Conservation (phyloP, 805 yeast species). For the Candida andamanensis region DNA sequence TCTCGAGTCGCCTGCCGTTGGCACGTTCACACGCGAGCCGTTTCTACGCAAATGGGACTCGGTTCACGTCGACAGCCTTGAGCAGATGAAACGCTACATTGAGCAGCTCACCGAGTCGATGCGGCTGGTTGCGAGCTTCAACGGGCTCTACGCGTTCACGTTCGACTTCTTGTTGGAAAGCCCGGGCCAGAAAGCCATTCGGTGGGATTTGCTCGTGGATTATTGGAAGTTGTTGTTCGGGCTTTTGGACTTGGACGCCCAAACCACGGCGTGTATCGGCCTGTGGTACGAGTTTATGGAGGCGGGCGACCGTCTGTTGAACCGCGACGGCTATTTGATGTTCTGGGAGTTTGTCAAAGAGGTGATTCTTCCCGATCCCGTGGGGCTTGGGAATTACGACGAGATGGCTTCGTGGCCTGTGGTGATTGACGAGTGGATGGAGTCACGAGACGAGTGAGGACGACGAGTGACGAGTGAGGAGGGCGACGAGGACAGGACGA, state of each 20-base stretch:
- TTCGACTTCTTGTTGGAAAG: constrained; percentile 61
- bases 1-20: constrained; percentile 61
- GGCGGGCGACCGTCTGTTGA: constrained; percentile 44
- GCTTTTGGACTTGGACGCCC: constrained; percentile 12
- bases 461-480: no score
- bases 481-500: no score
- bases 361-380: constrained; percentile 44
- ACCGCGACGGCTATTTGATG: constrained; percentile 86
- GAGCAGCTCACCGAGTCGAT: constrained; percentile 11
- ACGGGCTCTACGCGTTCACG: constrained; percentile 62
- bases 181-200: constrained; percentile 49
- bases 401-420: constrained; percentile 92
- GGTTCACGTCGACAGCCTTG: constrained; percentile 24
- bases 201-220: constrained; percentile 57
- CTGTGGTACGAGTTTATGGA: constrained; percentile 59
- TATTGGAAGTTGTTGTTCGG: constrained; percentile 72
- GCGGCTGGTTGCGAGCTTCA: constrained; percentile 33
- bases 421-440: constrained; percentile 78
- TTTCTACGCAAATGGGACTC: constrained; percentile 59
- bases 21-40: constrained; percentile 46
- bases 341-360: constrained; percentile 57
- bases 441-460: no score
- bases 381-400: constrained; percentile 52
- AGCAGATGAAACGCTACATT: constrained; percentile 41
- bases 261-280: constrained; percentile 27